Evolutionary conservation across 768 basidiomycete genomes (phyloP), one percentile per base, ranked within the genome.

Genomic region (Amanita exitialis): DNA sequence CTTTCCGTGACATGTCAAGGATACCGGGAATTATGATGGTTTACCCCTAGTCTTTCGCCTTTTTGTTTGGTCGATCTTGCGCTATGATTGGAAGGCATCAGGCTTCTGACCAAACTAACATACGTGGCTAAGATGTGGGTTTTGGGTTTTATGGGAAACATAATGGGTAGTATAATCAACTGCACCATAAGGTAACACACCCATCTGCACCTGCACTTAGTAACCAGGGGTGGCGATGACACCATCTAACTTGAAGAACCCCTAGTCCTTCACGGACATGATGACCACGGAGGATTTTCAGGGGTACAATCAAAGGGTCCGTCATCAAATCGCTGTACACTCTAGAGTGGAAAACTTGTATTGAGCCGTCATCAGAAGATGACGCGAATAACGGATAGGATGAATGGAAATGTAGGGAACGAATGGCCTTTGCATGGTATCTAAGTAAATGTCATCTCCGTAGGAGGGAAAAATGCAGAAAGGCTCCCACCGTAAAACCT

Each of bases 281-380:
- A 66, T 98, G 96, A n/a, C 94, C 96, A 30, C 89, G 76, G 42
- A 99, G 75, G 47, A 98, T 95, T 69, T 98, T 98, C 61, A 99
- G 72, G 16, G 96, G 96, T 1, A 99, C 95, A 59, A 99, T 97
- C 53, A 98, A 73, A 28, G 96, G 95, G 67, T 99, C 95, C 41
- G 90, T 94, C 82, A 96, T 87, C 42, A 97, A 76, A 65, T 99
- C 96, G 61, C 80, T 86, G 70, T 89, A 98, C 41, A 98, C 88
- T 54, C 94, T 81, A 28, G 87, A 79, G 66, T 99, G 96, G 80
- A 99, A 98, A 57, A 99, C 73, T 65, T 98, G 95, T 58, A 98
- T 90, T 37, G 90, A 84, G 25, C 96, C 96, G 66, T 97, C 96
- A 66, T 99, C 96, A 20, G 93, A 94, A 38, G 91, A 89, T 5